These are phyloP conservation scores for Aspergillus fumigatus DNA, from an alignment of 2,329 filamentous ascomycete genomes.

Conservation along the genomic window DNA sequence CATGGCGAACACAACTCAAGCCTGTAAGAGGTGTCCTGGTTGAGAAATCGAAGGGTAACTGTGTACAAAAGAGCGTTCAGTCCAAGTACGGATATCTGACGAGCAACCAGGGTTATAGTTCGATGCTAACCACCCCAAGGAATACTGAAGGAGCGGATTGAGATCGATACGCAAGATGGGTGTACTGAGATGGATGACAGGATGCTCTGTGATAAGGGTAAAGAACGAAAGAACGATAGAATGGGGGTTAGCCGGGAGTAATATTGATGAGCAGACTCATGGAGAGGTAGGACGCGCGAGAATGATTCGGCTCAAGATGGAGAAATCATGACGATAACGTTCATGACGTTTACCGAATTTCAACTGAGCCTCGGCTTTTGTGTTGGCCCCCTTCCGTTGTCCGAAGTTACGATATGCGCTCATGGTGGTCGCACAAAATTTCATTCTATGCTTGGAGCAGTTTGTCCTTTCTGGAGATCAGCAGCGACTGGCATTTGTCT, in stretches of 20 bases:
- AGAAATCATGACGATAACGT: slow-evolving; percentile 17
- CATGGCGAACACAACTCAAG: slow-evolving; percentile 25
- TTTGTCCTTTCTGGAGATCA: background rate
- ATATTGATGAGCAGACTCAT: background rate
- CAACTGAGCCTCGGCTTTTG: slow-evolving; percentile 30
- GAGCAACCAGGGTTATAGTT: background rate
- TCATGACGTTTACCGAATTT: slow-evolving; percentile 31
- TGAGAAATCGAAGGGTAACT: background rate
- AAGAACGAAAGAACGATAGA: slow-evolving; percentile 7
- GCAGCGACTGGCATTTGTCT: background rate
- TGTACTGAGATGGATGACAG: slow-evolving; percentile 3
- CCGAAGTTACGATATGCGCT: background rate
- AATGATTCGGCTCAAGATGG: slow-evolving; percentile 27
- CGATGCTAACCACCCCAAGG: background rate
- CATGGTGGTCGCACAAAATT: background rate
- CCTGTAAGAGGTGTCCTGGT: background rate
- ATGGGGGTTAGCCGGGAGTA: slow-evolving; percentile 1
- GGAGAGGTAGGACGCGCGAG: slow-evolving; percentile 11
- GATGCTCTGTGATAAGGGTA: background rate
- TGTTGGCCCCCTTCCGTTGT: slow-evolving; percentile 6
- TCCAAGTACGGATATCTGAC: background rate
- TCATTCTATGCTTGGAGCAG: background rate
- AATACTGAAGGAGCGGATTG: background rate
- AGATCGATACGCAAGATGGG: background rate
- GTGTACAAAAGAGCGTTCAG: background rate